Evolutionary conservation across 2,329 filamentous ascomycete genomes (phyloP), one percentile per base, ranked within the genome.

Genomic region (Paramyrothecium roridum): DNA sequence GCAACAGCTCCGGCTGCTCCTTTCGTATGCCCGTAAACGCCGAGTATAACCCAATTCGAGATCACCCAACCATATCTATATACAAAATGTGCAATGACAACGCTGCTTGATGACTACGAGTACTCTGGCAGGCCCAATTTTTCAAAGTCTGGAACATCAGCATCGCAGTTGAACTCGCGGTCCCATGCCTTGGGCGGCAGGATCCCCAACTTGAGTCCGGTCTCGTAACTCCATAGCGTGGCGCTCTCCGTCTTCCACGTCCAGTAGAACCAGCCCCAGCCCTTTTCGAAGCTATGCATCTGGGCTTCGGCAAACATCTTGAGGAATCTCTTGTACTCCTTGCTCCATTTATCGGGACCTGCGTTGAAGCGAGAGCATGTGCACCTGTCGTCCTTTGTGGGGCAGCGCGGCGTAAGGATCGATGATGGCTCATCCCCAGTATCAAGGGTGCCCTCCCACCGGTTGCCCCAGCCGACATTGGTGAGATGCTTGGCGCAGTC

Each of bases 181-280:
- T 84, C 75, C 67, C 88, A 91, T 1, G 90, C 88, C 75, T 90
- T 88, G 43, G 76, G 70, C 2, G 95, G 95, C 74, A 99, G 72
- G 50, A 93, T 91, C 1, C 91, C 91, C 2, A 89, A 89, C 52
- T 81, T 81, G 59, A 93, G 77, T 0, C 91, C 93, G 60, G 86
- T 80, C 73, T 93, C 86, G 77, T 95, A 96, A 70, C 92, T 96
- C 95, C 95, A 99, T 75, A 97, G 91, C 57, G 86, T 80, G 50
- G 89, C 87, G 61, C 75, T 80, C 77, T 98, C 93, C 30, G 93
- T 96, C 74, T 92, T 85, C 93, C 95, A 96, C 34, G 93, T 98
- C 95, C 95, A 99, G 75, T 99, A 99, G 76, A 96, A 97, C 95
- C 95, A 99, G 50, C 95, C 95, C 88, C 90, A 95, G 7, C 90